Conservation (phyloP, 148 eudicot genomes). For the Vaccinium vitisidaea region DNA sequence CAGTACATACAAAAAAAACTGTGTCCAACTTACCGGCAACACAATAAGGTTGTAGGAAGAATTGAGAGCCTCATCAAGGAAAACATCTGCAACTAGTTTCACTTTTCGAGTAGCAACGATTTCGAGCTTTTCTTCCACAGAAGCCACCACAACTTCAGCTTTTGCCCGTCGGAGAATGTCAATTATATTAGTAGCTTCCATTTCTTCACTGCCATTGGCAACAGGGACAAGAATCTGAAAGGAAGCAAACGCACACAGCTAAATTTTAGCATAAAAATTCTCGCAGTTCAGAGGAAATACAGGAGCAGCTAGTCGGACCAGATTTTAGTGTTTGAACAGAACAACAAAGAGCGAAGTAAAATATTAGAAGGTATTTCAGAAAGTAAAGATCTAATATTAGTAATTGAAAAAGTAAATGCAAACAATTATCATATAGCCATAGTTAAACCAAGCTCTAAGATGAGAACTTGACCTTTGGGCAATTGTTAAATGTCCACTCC, state of each 20-base stretch:
- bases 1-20: background rate
- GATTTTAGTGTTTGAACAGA: constrained; percentile 6
- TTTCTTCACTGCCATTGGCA: constrained; percentile 92
- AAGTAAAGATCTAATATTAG: background rate
- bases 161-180: constrained; percentile 85
- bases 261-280: background rate
- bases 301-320: background rate
- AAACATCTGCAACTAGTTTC: constrained; percentile 80
- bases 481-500: constrained; percentile 54
- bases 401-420: background rate
- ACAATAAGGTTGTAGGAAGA: constrained; percentile 76
- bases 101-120: constrained; percentile 82
- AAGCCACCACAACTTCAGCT: constrained; percentile 86
- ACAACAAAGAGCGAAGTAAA: background rate
- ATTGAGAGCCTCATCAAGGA: constrained; percentile 70
- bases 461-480: constrained; percentile 50
- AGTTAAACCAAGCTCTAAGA: background rate
- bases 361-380: background rate
- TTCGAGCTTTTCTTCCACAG: constrained; percentile 71
- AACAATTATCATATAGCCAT: too few relatives aligned
- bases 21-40: constrained; percentile 66
- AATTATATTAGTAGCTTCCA: constrained; percentile 93
- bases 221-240: constrained; percentile 85
- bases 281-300: background rate
- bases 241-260: constrained; percentile 9